Conservation (phyloP, 31 red algal species). For the Odonthalia washingtoniensis region DNA sequence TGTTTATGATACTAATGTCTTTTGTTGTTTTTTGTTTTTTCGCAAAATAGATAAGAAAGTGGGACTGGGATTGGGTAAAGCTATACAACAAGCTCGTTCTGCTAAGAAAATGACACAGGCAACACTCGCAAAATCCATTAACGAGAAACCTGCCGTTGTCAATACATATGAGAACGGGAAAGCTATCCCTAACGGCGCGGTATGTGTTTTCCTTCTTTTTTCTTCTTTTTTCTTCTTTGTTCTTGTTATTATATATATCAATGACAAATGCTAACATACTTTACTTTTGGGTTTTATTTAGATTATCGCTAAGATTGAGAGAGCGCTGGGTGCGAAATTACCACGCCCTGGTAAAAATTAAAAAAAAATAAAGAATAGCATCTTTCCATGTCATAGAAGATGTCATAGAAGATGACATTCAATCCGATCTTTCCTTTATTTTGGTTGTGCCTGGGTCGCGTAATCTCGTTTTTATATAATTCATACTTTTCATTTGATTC, state of each 20-base stretch:
- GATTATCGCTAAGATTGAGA: constrained; percentile 87
- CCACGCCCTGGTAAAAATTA: constrained; percentile 58
- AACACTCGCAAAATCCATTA: constrained; percentile 85
- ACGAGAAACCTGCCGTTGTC: constrained; percentile 88
- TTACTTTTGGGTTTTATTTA: neutral
- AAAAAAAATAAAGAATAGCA: neutral
- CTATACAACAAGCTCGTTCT: constrained; percentile 88
- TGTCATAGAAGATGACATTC: neutral
- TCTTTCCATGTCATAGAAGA: neutral
- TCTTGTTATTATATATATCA: too few relatives aligned
- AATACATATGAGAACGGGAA: constrained; percentile 92
- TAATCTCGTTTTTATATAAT: neutral
- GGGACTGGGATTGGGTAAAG: constrained; percentile 70
- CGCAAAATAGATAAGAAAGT: constrained; percentile 77
- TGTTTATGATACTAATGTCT: neutral
- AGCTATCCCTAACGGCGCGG: constrained; percentile 85
- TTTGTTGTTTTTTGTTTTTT: constrained; percentile 13
- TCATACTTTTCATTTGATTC: neutral
- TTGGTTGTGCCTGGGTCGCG: neutral
- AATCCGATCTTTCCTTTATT: neutral
- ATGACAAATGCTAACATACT: neutral
- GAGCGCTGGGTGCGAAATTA: constrained; percentile 83
- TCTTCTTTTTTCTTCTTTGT: neutral
- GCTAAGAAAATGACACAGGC: constrained; percentile 90
- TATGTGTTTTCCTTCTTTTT: constrained; percentile 20